Percentiles rank a stretch among this genome's conserved stretches.
Evolutionary conservation across 1,284 basidiomycete genomes (phyloP).

Genomic region (Veloboletus limbatus): DNA sequence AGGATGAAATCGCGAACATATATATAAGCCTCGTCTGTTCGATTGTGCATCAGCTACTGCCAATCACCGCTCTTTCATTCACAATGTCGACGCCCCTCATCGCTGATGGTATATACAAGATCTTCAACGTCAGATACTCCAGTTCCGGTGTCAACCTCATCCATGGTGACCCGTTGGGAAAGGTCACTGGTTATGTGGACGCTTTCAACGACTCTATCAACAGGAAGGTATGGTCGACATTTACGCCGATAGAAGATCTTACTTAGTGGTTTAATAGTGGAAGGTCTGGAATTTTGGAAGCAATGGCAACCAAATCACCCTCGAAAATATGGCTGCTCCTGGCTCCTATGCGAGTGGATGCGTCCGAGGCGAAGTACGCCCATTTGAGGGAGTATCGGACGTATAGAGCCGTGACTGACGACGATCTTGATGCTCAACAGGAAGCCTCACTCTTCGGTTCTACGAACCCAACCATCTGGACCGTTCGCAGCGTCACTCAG

Average conservation of each 20-base stretch:
- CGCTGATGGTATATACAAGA: background rate
- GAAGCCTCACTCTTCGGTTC: background rate
- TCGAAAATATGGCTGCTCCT: background rate
- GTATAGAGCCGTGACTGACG: background rate
- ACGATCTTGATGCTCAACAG: background rate
- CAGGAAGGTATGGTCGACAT: background rate
- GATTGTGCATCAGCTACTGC: background rate
- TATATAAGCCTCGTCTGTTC: background rate
- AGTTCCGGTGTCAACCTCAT: background rate
- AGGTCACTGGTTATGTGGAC: background rate
- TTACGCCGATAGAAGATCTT: background rate
- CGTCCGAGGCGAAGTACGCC: background rate
- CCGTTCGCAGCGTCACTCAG: background rate
- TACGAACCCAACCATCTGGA: background rate
- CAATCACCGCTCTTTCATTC: background rate
- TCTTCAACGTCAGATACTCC: background rate
- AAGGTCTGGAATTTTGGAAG: background rate
- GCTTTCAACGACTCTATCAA: background rate
- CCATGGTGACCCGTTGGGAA: background rate
- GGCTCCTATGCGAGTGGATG: background rate
- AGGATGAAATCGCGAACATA: too few relatives aligned
- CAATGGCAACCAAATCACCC: background rate
- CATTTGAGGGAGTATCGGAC: background rate
- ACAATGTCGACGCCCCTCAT: background rate
- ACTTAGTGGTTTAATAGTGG: background rate